Evolutionary conservation across 1,284 basidiomycete genomes (phyloP), one percentile per base, ranked within the genome.

Genomic region (Laetiporus sulphureus): DNA sequence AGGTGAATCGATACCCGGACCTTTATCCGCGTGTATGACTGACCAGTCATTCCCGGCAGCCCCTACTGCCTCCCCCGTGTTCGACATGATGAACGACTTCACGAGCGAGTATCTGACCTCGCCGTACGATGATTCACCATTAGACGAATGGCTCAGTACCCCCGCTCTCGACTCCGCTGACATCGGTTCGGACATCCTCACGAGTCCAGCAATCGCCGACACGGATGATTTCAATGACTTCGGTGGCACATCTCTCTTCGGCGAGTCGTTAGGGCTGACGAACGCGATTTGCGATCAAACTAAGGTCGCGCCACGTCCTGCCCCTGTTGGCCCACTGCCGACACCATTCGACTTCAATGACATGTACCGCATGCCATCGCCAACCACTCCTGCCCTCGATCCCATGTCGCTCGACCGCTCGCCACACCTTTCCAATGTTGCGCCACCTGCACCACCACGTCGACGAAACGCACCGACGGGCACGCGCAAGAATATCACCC

Each of bases 111-210:
- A 57, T 48, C 53, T 74, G 8, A 73, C 72, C 6, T 74, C 71
- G 22, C 72, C 72, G 1, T 58, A 73, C 38, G 61, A 71, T 8
- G 71, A 73, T 34, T 72, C 72, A n/a, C 78, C 79, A 3, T 64
- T 66, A 42, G 68, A 71, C 10, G 75, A 80, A 25, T 69, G 76
- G 56, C 71, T 83, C 46, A 70, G 64, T 4, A 83, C 82, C 0
- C 82, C 81, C 2, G 63, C 57, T 7, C 32, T 63, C 32, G 60
- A 51, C 4, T 63, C 64, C 16, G 51, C 73, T 35, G 65, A 57
- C 33, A 44, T 56, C 37, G 56, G 12, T n/a, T 49, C 47, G 19
- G 59, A 59, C 35, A 46, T 60, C 47, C 53, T 61, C 35, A 66
- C 65, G 46, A 57, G 63, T 16, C 65, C 67, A 11, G 72, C 72